Evolutionary conservation across 176 grass and related monocot species (phyloP), one percentile per base, ranked within the genome.

Genomic region (Bromus sterilis): DNA sequence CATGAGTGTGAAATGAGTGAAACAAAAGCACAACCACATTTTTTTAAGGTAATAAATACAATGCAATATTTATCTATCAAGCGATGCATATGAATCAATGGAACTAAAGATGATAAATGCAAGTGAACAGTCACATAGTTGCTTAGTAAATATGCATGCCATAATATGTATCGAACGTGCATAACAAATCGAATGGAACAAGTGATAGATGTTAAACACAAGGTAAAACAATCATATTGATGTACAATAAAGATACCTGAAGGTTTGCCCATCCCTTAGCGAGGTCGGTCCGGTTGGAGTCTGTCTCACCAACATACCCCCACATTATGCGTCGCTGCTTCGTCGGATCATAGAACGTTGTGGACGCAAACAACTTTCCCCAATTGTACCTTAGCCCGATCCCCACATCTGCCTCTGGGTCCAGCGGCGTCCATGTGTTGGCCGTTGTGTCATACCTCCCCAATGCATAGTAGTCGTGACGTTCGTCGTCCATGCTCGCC

Each of bases 301-400:
- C 91, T 8, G 78, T 88, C 89, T 97, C 94, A 21, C 87, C 87
- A 74, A 86, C 83, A 91, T 91, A 97, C 4, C 87, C 87, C 91
- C 86, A 97, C 16, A 97, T 71, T 11, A 97, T 81, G 13, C 94
- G 82, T 4, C 94, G 82, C 18, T 39, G 66, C 35, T 60, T 80
- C 16, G 40, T 61, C 18, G 84, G 85, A 78, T 97, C 94, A 82
- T 91, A 94, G 82, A 97, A 91, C 4, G 89, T 90, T n/a, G n/a
- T n/a, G n/a, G n/a, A n/a, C n/a, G n/a, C 94, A 57, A 94, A 97
- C 76, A 56, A 97, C 71, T 91, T 97, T 77, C 94, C 94, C 80
- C 82, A 79, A 46, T 97, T 85, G 77, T 93, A 93, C 7, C 89
- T 84, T 25, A 94, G 82, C 7, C 91, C 94, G 51, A 97, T 24